Conservation (phyloP, 306 rosid species). For the Spatholobus suberectus region DNA sequence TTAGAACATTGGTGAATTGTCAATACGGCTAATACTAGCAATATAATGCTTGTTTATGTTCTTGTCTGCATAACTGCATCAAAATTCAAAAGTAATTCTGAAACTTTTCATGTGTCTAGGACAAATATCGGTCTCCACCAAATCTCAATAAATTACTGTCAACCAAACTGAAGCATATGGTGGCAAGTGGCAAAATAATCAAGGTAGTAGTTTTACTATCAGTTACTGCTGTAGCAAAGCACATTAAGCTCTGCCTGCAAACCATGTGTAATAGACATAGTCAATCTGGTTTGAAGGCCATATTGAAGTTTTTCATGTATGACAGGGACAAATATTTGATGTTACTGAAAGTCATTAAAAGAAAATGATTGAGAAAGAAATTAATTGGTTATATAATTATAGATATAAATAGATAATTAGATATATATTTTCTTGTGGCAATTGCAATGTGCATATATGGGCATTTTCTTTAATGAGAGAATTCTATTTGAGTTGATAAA, state of each 20-base stretch:
- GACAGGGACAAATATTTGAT: neutral
- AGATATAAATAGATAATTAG: slow-evolving; percentile 15
- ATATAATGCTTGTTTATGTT: slow-evolving; percentile 17
- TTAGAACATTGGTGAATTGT: slow-evolving; percentile 27
- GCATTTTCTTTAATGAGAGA: slow-evolving; percentile 22
- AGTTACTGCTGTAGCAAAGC: slow-evolving; percentile 23
- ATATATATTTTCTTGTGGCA: slow-evolving; percentile 17
- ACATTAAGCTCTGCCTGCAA: neutral
- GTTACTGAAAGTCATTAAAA: slow-evolving; percentile 15
- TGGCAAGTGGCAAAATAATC: slow-evolving; percentile 72
- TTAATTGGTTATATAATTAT: slow-evolving; percentile 5
- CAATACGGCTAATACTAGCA: slow-evolving; percentile 19
- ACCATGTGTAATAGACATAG: slow-evolving; percentile 29
- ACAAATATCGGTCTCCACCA: slow-evolving; percentile 77
- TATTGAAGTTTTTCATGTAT: slow-evolving; percentile 27
- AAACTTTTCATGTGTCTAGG: slow-evolving; percentile 54
- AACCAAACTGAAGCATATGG: slow-evolving; percentile 83
- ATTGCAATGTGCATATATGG: slow-evolving; percentile 27
- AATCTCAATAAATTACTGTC: slow-evolving; percentile 74
- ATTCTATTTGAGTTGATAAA: slow-evolving; percentile 31
- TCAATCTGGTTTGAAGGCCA: slow-evolving; percentile 27
- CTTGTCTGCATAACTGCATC: slow-evolving; percentile 11
- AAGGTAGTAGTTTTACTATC: slow-evolving; percentile 66
- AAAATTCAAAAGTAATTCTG: slow-evolving; percentile 33
- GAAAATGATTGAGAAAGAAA: slow-evolving; percentile 12